phyloP scores from a whole-genome alignment of 306 rosid genomes.

The Trichosanthes cucumerina region DNA sequence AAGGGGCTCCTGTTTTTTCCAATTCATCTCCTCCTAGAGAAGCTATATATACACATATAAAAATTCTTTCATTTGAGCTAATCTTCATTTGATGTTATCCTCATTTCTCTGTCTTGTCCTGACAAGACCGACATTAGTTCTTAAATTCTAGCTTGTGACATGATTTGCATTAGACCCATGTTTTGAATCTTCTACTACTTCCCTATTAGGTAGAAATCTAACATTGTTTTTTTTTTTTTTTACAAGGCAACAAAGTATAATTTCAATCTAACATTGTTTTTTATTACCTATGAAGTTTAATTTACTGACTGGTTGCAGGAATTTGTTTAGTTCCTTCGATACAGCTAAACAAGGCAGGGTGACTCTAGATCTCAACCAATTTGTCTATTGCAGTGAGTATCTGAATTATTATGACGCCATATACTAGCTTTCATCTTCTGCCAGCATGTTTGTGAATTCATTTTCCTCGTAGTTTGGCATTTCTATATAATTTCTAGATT shows the following conservation, averaged over 20 bases:
- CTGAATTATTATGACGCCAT: neutral
- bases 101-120: neutral
- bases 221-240: neutral
- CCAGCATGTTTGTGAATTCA: neutral
- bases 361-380: slow-evolving; percentile 85
- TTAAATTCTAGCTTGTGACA: neutral
- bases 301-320: slow-evolving; percentile 40
- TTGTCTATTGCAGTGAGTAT: slow-evolving; percentile 82
- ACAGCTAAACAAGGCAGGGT: slow-evolving; percentile 84
- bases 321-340: slow-evolving; percentile 78
- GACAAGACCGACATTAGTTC: neutral
- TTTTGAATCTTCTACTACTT: neutral
- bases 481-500: neutral
- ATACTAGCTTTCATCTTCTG: neutral
- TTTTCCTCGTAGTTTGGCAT: neutral
- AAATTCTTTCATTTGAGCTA: neutral
- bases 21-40: neutral
- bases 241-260: no score
- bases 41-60: neutral
- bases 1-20: neutral
- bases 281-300: neutral
- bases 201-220: neutral
- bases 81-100: neutral
- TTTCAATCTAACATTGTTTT: neutral
- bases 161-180: neutral